Conservation (phyloP, 1,284 basidiomycete species). For the Melampsora americana region DNA sequence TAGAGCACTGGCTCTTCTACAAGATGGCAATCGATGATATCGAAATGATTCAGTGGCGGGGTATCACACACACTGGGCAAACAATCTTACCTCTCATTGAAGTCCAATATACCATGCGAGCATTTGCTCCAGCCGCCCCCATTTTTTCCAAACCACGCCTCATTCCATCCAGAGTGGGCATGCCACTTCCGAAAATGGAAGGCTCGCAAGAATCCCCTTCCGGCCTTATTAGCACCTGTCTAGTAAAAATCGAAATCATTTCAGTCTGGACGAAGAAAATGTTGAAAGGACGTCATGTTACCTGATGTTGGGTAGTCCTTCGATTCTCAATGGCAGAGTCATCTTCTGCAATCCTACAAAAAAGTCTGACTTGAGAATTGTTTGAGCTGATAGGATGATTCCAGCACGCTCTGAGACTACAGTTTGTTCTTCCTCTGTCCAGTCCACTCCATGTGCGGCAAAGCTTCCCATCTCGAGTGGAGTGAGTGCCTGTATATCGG, state of each 20-base stretch:
- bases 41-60: not conserved
- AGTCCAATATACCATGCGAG: slow-evolving; percentile 78
- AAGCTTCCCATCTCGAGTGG: slow-evolving; percentile 75
- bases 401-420: slow-evolving; percentile 77
- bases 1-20: slow-evolving; percentile 47
- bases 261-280: not conserved
- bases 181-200: slow-evolving; percentile 35
- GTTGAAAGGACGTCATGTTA: not conserved
- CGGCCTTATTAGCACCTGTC: slow-evolving; percentile 39
- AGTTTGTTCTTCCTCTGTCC: slow-evolving; percentile 48
- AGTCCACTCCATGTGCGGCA: slow-evolving; percentile 50
- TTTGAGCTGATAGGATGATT: slow-evolving; percentile 81
- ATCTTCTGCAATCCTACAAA: slow-evolving; percentile 71
- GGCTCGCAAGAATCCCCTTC: slow-evolving; percentile 26
- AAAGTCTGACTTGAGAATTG: slow-evolving; percentile 78
- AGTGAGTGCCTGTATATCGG: slow-evolving; percentile 74
- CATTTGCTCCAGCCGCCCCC: slow-evolving; percentile 69
- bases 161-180: slow-evolving; percentile 60
- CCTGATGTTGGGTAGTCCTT: slow-evolving; percentile 45
- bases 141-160: slow-evolving; percentile 76
- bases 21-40: slow-evolving; percentile 44
- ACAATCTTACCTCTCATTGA: slow-evolving; percentile 65
- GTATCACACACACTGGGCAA: not conserved
- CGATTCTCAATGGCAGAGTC: slow-evolving; percentile 62
- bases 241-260: not conserved